Base-by-base conservation (phyloP, 768 basidiomycete species). In the Auricularia auricula-judae region DNA sequence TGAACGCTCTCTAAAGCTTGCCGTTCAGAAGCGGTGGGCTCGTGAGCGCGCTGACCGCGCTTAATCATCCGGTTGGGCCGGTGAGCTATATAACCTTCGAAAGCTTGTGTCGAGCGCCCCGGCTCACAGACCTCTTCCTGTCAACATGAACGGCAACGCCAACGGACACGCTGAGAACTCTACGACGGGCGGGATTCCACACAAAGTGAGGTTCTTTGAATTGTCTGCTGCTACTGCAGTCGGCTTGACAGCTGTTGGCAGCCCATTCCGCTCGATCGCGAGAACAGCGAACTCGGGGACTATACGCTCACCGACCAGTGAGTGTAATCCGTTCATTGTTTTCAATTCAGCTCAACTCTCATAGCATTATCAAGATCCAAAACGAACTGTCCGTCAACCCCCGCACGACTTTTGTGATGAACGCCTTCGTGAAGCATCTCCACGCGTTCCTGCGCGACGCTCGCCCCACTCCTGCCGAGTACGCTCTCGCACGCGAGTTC, bases 381-480 rank as follows among this genome's bases (percentile, higher is more conserved):
- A 64, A 63, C 65, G 67, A 65, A 60, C 71, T 75, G 43, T 66
- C 66, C 64, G 70, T 69, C 36, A 69, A 73, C 60, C 67, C 70
- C 42, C 72, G 75, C 18, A 72, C 70, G 33, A 73, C 74, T 56
- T 59, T 71, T 59, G 70, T 75, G 39, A 66, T 75, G 65, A 73
- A 67, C 16, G 66, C 71, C 39, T 73, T 76, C 62, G 69, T 76
- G 42, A 67, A 71, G 61, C 75, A 76, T 61, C 69, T 76, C 29
- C 76, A 76, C 66, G 73, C 74, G 33, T 77, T 79, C 68, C 73
- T 74, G 23, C 71, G 76, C 10, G 75, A 78, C 67, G 74, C 73
- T 7, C 63, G 64, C 62, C 72, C 74, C 21, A 75, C 77, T 21
- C 75, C 75, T 53, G 72, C 69, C 5, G 77, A 79, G 66, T 78